Evolutionary conservation across 139 green algal genomes (phyloP).

Genomic region (Coccomyxa sp.): DNA sequence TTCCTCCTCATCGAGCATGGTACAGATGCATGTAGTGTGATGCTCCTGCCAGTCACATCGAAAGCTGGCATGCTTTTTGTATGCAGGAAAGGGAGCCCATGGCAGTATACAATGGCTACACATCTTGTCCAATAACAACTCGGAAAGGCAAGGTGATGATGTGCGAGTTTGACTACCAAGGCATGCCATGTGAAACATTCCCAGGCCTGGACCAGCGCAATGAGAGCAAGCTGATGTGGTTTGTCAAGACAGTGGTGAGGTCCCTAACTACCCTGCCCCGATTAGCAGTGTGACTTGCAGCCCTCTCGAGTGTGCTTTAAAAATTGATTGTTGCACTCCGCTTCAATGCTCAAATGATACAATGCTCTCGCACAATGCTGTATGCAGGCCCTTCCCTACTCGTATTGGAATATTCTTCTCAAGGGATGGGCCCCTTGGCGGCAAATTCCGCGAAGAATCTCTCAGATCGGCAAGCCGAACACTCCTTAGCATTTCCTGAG

Average conservation of each 20-base stretch:
- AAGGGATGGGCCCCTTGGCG: neutral
- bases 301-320: neutral
- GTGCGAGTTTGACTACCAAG: neutral
- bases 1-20: neutral
- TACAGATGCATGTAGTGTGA: neutral
- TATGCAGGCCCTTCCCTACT: neutral
- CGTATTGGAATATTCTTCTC: neutral
- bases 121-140: neutral
- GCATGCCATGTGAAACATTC: neutral
- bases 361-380: neutral
- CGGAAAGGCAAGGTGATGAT: constrained; percentile 1
- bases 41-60: neutral
- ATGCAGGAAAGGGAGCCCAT: neutral
- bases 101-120: constrained; percentile 1
- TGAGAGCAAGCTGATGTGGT: neutral
- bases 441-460: neutral
- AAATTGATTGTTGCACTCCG: neutral
- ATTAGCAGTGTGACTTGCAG: neutral
- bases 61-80: neutral
- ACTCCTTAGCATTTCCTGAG: neutral
- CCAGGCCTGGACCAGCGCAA: neutral
- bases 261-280: neutral
- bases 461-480: neutral
- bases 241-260: neutral
- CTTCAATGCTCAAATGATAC: neutral